phyloP scores from a whole-genome alignment of 139 green algal species.

The Desmodesmus armatus region DNA sequence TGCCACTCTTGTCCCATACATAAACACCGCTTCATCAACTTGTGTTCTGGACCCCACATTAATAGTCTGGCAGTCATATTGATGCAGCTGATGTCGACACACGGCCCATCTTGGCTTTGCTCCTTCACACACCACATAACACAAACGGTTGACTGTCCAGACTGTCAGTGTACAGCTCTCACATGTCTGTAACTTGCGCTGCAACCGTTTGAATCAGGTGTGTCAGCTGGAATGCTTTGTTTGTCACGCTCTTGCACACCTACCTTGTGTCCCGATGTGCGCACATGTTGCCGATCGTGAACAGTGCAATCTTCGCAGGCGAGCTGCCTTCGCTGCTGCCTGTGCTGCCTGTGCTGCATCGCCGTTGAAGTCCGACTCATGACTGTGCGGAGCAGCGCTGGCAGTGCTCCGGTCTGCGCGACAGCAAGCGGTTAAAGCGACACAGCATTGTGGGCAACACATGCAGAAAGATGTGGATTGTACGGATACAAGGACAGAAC shows the following conservation, averaged over 20 bases:
- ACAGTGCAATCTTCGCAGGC: slow-evolving; percentile 92
- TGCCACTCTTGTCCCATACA: neutral
- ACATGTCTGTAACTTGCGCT: neutral
- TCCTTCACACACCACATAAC: neutral
- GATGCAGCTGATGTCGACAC: neutral
- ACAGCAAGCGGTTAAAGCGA: no score
- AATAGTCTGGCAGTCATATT: neutral
- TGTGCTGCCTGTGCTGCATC: no score
- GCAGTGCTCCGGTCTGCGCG: slow-evolving; percentile 64
- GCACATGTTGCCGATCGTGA: slow-evolving; percentile 93
- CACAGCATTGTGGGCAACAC: no score
- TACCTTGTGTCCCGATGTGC: slow-evolving; percentile 40
- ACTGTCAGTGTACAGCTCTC: neutral
- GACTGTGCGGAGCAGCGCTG: slow-evolving; percentile 70
- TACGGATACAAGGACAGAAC: no score
- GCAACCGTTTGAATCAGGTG: neutral
- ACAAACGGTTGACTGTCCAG: neutral
- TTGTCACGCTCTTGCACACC: neutral
- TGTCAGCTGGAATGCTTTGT: slow-evolving; percentile 32
- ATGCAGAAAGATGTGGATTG: no score
- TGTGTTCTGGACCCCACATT: neutral
- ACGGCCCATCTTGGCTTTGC: neutral
- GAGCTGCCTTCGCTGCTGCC: slow-evolving; percentile 62
- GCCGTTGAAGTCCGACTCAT: slow-evolving; percentile 5
- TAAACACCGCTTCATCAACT: neutral